Conservation (phyloP, 306 rosid species). For the Vigna radiata region DNA sequence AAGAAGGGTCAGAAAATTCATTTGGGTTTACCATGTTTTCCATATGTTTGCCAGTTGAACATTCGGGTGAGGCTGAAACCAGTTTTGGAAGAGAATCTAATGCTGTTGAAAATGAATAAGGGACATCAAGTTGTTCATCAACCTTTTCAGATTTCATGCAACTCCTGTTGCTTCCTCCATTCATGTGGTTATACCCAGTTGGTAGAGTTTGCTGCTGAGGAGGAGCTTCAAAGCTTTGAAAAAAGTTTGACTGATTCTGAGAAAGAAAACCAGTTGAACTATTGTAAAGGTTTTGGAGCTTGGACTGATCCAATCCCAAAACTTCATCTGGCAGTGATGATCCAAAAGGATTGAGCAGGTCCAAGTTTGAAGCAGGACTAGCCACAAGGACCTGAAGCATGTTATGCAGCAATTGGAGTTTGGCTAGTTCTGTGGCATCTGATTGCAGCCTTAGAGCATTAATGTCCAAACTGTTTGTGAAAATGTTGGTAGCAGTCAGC, state of each 20-base stretch:
- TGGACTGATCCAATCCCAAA: slow-evolving; percentile 45
- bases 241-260: slow-evolving; percentile 43
- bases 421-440: slow-evolving; percentile 58
- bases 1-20: slow-evolving; percentile 46
- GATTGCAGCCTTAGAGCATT: slow-evolving; percentile 48
- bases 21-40: slow-evolving; percentile 41
- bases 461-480: slow-evolving; percentile 46
- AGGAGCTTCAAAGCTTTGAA: slow-evolving; percentile 39
- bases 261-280: slow-evolving; percentile 40
- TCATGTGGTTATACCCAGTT: slow-evolving; percentile 17
- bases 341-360: slow-evolving; percentile 47
- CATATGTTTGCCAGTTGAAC: slow-evolving; percentile 39
- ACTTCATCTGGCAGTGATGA: slow-evolving; percentile 46
- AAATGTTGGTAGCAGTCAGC: slow-evolving; percentile 52
- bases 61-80: slow-evolving; percentile 56
- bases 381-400: slow-evolving; percentile 54
- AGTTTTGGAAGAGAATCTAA: slow-evolving; percentile 55
- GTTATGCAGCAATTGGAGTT: slow-evolving; percentile 60
- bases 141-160: slow-evolving; percentile 34
- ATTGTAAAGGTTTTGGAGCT: slow-evolving; percentile 37
- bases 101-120: slow-evolving; percentile 32
- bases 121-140: slow-evolving; percentile 34
- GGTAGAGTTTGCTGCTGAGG: slow-evolving; percentile 25
- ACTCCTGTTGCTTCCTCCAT: slow-evolving; percentile 19
- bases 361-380: slow-evolving; percentile 38